Evolutionary conservation across 176 grass and related monocot species (phyloP).

Genomic region (Aegilops tauschii): DNA sequence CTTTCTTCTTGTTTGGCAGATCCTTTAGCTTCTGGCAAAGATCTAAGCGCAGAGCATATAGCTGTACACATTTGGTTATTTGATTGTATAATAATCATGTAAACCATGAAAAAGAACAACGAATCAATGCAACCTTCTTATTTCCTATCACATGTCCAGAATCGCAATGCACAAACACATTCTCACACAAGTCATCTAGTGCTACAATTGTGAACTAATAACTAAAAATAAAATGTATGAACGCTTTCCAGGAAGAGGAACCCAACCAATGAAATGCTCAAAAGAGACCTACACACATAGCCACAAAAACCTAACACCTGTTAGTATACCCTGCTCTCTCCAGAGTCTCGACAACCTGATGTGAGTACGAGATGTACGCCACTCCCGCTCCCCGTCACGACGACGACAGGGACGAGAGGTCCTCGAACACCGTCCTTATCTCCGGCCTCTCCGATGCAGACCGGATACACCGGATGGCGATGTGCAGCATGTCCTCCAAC

Average conservation of each 20-base stretch:
- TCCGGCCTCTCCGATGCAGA: conserved; percentile 74
- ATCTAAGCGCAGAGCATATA: not conserved
- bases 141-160: conserved; percentile 44
- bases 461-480: conserved; percentile 76
- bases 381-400: not conserved
- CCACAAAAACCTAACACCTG: conserved; percentile 51
- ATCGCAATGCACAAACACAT: conserved; percentile 43
- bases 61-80: not conserved
- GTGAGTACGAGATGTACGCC: conserved; percentile 68
- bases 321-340: conserved; percentile 37
- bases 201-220: conserved; percentile 21
- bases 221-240: conserved; percentile 41
- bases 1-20: not conserved
- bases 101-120: not conserved
- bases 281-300: conserved; percentile 24
- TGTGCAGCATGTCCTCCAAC: conserved; percentile 64
- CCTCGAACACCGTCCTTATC: conserved; percentile 77
- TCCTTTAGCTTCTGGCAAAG: not conserved
- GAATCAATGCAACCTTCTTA: conserved; percentile 39
- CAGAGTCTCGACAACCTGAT: conserved; percentile 12
- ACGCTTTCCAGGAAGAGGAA: conserved; percentile 27
- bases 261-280: conserved; percentile 40
- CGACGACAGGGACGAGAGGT: conserved; percentile 51
- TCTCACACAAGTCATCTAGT: conserved; percentile 34
- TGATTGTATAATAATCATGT: not conserved